Base-by-base conservation (phyloP, 495 filamentous ascomycete genomes). In the Aspergillus ellipticus region DNA sequence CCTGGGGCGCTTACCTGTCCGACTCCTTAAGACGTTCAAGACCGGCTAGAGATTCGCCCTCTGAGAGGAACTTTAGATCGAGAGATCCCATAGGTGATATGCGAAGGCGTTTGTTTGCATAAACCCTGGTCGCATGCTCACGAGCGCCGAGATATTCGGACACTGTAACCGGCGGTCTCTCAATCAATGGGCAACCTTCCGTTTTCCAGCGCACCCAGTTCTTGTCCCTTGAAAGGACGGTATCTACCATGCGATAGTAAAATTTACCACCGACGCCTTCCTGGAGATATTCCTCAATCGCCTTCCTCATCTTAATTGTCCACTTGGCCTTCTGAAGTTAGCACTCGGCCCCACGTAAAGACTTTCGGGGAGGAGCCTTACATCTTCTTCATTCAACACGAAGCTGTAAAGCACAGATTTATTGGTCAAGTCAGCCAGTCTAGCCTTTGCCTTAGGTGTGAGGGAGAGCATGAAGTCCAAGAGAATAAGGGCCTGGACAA, bases 191-290 rank as follows among this genome's bases (percentile, higher is more conserved):
- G 69, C 94, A 97, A 49, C 83, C 86, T 70, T 97, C 94, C 8
- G 90, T 84, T 71, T 99, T 99, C 94, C 94, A 99, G 46, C 89
- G 87, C 41, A 92, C 91, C 94, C 94, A 99, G 62, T 96, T 96
- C 70, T 96, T 96, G 71, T 99, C 94, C 54, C 94, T 81, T 6
- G 90, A 89, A 19, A 99, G 79, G 16, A 97, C 91, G 4, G 92
- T 96, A 63, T 97, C 93, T 33, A 99, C 89, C 83, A 96, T 92
- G 24, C 94, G 89, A 67, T 89, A 89, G 71, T 97, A 99, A 69
- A 95, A 94, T 53, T 87, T 88, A 13, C 95, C 95, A 11, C 70
- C 71, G 15, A 62, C 41, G 11, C 86, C 87, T 62, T 89, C 78
- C 57, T 85, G 85, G 26, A 99, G 80, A 66, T 96, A 96, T 19